Base-by-base conservation (phyloP, 805 yeast species). In the Tetrapisispora pingtungensis region DNA sequence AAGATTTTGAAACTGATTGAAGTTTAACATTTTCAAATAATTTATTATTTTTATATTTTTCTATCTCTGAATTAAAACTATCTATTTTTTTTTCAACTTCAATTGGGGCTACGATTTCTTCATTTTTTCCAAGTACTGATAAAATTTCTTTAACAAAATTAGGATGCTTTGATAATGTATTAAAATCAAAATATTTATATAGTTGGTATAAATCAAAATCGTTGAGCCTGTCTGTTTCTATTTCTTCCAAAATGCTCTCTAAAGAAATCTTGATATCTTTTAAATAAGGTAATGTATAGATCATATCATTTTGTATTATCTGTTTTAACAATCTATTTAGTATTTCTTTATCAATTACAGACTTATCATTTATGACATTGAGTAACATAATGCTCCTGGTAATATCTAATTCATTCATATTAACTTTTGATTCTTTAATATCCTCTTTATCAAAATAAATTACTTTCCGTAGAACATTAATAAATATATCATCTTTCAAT, bases 381-480 rank as follows among this genome's bases (percentile, higher is more conserved):
- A 62, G 22, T 6, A 66, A 14, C n/a, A 41, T 20, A 15, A 55
- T 40, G 10, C 60, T 47, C 33, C 55, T 59, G 2, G 54, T 43
- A 8, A 66, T 42, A 14, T 56, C 58, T 3, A 33, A 38, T 0
- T 51, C 47, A 14, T 46, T 43, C 26, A 62, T 36, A 1, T 36
- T 42, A 10, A 48, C 42, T 37, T 60, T 59, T 0, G 62, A 68
- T 20, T 66, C 71, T 10, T 59, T 58, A 1, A 54, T 41, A 36
- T 68, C 72, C 19, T 53, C 55, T 2, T 53, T 51, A 45, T 71
- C 75, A 12, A 73, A 73, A 26, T 53, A 36, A 1, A 73, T 50
- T 6, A 71, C 51, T 43, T 70, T 73, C 14, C 59, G 50, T 3
- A 71, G 60, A 4, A 56, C 48, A 1, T 46, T 36, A 13, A 66